Base-by-base conservation (phyloP, 805 yeast species). In the Cyberlindnera veronae region DNA sequence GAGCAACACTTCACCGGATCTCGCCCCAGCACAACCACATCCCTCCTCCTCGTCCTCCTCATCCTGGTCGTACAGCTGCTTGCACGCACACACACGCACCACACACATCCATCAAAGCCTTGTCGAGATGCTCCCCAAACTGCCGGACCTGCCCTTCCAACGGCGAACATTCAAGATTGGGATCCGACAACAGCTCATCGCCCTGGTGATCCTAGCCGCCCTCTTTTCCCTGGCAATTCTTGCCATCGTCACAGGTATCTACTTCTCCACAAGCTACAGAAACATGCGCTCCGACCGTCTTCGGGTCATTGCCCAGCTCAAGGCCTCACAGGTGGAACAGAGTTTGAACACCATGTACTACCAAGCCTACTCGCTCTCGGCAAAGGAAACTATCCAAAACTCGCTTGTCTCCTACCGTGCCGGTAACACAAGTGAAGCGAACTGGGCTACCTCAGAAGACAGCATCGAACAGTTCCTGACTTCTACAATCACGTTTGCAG, bases 291-390 rank as follows among this genome's bases (percentile, higher is more conserved):
- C 81, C 1, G 89, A 85, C 46, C 73, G 89, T 41, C 65, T 89
- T 19, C 76, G 76, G 51, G 86, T 86, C 32, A 84, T 88, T 16
- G 84, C 95, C 2, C 84, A 84, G 58, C 66, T 89, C 41, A 88
- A 87, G 60, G 78, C 91, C 0, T 75, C 90, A 0, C 96, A 89
- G 60, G 67, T 88, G 16, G 73, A 72, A 39, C 96, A 87, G 61
- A 74, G 77, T 29, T 64, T 85, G 42, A 74, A 74, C 43, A 73
- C 69, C 45, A 66, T 77, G 20, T 81, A 78, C 57, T 84, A 81
- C 55, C 95, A 87, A 60, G 73, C 81, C 3, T 72, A 72, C 41
- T 79, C 84, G 68, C 64, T 88, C 9, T 65, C 86, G 2, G 68
- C 77, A 3, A 72, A 81, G 50, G 84, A 79, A 42, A 60, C 80